These are phyloP conservation scores for Lachnellula arida DNA, from an alignment of 2,329 filamentous ascomycete species.

Conservation along the genomic window DNA sequence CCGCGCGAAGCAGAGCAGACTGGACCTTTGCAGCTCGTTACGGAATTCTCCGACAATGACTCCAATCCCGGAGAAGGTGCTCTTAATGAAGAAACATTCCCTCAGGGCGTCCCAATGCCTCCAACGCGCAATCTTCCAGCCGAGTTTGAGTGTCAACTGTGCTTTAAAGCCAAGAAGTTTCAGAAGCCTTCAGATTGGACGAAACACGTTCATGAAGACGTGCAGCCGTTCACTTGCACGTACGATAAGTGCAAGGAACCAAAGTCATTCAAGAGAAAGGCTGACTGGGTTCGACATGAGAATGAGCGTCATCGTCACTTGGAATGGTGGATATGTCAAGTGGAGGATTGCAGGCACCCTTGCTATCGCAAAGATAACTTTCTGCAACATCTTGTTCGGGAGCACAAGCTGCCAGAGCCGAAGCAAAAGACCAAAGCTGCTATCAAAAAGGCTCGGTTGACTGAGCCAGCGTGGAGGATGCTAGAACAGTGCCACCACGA, in stretches of 20 bases:
- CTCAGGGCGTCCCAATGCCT: slow-evolving; percentile 74
- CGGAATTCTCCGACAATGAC: slow-evolving; percentile 59
- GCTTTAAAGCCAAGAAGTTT: slow-evolving; percentile 80
- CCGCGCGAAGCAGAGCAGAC: slow-evolving; percentile 54
- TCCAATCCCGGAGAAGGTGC: slow-evolving; percentile 64
- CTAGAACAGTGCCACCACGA: slow-evolving; percentile 74
- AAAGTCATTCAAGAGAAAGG: slow-evolving; percentile 92
- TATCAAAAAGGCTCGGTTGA: slow-evolving; percentile 51
- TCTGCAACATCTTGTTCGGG: slow-evolving; percentile 83
- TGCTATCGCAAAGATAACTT: slow-evolving; percentile 93
- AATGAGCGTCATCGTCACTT: slow-evolving; percentile 86
- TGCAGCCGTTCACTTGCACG: slow-evolving; percentile 90
- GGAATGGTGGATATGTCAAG: slow-evolving; percentile 85
- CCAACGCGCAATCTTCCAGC: slow-evolving; percentile 73
- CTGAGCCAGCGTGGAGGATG: slow-evolving; percentile 67
- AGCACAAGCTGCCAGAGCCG: slow-evolving; percentile 82
- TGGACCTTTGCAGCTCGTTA: slow-evolving; percentile 49
- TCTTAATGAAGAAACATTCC: slow-evolving; percentile 70
- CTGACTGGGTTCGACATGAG: slow-evolving; percentile 92
- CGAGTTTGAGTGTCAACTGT: slow-evolving; percentile 84
- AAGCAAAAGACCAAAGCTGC: slow-evolving; percentile 70
- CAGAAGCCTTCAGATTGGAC: slow-evolving; percentile 95
- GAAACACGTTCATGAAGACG: slow-evolving; percentile 91
- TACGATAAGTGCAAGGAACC: slow-evolving; percentile 78
- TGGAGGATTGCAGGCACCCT: slow-evolving; percentile 73